Percentiles rank a stretch among this genome's conserved stretches.
phyloP scores from a whole-genome alignment of 345 rosid species.

The Bruguiera parviflora region DNA sequence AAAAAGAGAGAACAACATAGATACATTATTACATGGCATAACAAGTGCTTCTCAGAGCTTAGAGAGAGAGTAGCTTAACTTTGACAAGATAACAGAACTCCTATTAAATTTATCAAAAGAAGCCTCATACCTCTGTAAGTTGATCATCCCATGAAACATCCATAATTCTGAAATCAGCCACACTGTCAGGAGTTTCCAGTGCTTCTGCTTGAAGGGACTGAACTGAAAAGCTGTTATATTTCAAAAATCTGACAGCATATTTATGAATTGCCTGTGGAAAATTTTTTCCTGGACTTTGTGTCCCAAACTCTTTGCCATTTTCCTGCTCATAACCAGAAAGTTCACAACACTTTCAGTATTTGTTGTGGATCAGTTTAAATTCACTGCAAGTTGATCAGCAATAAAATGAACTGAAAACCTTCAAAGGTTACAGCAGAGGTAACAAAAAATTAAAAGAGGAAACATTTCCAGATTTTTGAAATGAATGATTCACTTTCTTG shows the following conservation, averaged over 20 bases:
- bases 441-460: no score
- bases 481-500: no score
- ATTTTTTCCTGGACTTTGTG: constrained; percentile 35
- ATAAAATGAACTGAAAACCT: neutral
- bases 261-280: constrained; percentile 42
- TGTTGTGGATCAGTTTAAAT: constrained; percentile 16
- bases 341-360: neutral
- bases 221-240: constrained; percentile 43
- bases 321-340: constrained; percentile 44
- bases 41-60: constrained; percentile 1
- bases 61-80: neutral
- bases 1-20: neutral
- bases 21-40: neutral
- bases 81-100: neutral
- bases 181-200: constrained; percentile 53
- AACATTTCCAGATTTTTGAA: no score
- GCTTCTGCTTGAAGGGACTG: constrained; percentile 54
- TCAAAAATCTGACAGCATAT: constrained; percentile 84
- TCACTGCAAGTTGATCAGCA: neutral
- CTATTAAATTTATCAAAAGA: constrained; percentile 2
- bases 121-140: constrained; percentile 70
- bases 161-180: constrained; percentile 49
- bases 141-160: constrained; percentile 65
- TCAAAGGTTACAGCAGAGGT: no score
- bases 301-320: constrained; percentile 35